Evolutionary conservation across 345 rosid species (phyloP).

Genomic region (Clarkia xantiana): DNA sequence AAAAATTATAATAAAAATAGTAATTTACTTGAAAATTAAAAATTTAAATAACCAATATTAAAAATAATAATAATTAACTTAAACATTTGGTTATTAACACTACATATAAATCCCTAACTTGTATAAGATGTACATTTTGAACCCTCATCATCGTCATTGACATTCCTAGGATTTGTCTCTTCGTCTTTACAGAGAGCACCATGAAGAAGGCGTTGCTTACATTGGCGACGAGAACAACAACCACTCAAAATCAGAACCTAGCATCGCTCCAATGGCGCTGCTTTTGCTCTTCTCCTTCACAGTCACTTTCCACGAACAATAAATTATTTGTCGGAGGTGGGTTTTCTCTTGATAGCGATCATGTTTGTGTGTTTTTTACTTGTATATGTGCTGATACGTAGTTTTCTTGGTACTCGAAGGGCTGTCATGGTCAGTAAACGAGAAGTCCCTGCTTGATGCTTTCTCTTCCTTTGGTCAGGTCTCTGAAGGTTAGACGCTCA

Average conservation of each 20-base stretch:
- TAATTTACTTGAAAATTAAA: too few species aligned
- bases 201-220: constrained; percentile 14
- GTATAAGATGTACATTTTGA: too few species aligned
- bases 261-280: constrained; percentile 6
- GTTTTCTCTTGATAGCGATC: too few species aligned
- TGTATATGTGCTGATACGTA: background rate
- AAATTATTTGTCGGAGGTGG: constrained; percentile 59
- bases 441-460: constrained; percentile 63
- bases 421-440: constrained; percentile 70
- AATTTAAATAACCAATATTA: too few species aligned
- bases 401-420: constrained; percentile 23
- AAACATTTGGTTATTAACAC: too few species aligned
- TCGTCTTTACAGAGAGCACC: background rate
- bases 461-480: constrained; percentile 64
- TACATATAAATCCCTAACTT: too few species aligned
- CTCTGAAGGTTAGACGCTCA: constrained; percentile 29
- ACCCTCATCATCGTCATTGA: too few species aligned
- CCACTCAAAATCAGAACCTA: background rate
- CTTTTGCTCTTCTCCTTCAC: constrained; percentile 10
- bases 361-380: background rate
- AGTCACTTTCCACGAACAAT: constrained; percentile 21
- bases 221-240: constrained; percentile 12
- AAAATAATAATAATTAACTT: too few species aligned
- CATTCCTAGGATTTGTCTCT: background rate
- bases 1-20: too few species aligned